Conservation (phyloP, 1,284 basidiomycete genomes). For the Melampsora americana region DNA sequence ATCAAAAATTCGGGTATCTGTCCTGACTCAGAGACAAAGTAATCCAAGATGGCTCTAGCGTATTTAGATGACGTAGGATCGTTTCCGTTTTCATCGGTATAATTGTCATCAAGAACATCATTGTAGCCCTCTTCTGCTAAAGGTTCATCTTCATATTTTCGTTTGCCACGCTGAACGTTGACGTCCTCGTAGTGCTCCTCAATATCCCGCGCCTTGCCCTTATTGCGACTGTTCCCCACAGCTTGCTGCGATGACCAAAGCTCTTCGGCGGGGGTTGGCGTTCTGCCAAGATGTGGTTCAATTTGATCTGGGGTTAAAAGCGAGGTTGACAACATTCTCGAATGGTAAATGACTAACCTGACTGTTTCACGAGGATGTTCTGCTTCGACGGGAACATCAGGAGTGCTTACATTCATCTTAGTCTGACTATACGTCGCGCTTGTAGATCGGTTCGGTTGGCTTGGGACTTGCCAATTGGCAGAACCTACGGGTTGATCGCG, state of each 20-base stretch:
- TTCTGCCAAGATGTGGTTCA: constrained; percentile 50
- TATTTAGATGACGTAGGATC: constrained; percentile 61
- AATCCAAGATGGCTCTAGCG: constrained; percentile 94
- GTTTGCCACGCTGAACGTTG: constrained; percentile 47
- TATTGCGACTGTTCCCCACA: constrained; percentile 47
- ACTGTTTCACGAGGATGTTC: not conserved
- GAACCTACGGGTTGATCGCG: constrained; percentile 10
- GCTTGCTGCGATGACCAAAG: constrained; percentile 52
- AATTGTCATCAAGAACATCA: constrained; percentile 51
- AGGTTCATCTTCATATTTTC: constrained; percentile 45
- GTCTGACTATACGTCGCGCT: constrained; percentile 19
- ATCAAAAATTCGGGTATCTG: constrained; percentile 86
- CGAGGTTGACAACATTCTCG: not conserved
- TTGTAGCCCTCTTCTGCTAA: constrained; percentile 48
- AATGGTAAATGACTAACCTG: not conserved
- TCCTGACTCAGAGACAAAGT: constrained; percentile 96
- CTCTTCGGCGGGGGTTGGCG: constrained; percentile 52
- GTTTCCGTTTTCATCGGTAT: constrained; percentile 52
- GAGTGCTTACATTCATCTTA: constrained; percentile 18
- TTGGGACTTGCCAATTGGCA: constrained; percentile 24
- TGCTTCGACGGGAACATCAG: constrained; percentile 32
- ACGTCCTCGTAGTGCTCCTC: constrained; percentile 28
- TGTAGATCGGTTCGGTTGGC: constrained; percentile 27
- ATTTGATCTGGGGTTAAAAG: constrained; percentile 47
- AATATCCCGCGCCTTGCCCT: constrained; percentile 44